Conservation (phyloP, 1,284 basidiomycete genomes). For the Ceratorhiza oryzae-sativae region DNA sequence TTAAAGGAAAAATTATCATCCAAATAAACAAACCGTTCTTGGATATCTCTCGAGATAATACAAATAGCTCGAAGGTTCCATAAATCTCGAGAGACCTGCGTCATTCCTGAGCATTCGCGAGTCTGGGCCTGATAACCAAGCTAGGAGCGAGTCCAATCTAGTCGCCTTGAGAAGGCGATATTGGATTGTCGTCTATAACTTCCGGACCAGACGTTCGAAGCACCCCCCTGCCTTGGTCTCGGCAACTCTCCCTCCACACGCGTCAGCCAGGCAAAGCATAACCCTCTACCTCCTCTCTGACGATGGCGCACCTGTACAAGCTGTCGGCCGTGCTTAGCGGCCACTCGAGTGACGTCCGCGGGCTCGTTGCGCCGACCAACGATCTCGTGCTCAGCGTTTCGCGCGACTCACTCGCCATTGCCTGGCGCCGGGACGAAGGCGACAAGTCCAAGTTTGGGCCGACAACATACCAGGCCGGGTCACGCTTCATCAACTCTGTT, state of each 20-base stretch:
- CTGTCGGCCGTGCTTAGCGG: conserved; percentile 76
- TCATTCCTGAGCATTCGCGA: neutral
- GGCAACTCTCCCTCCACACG: neutral
- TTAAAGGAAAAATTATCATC: too few relatives aligned
- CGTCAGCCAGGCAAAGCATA: neutral
- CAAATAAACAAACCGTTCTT: too few relatives aligned
- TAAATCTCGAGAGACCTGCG: neutral
- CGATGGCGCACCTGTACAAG: conserved; percentile 63
- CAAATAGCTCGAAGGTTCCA: neutral
- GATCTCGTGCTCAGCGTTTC: conserved; percentile 85
- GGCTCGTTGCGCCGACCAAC: conserved; percentile 70
- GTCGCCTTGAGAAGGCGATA: neutral
- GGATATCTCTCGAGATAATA: too few relatives aligned
- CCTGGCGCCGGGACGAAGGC: conserved; percentile 70
- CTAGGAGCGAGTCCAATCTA: neutral
- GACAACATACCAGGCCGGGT: conserved; percentile 68
- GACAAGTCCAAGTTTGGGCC: conserved; percentile 62
- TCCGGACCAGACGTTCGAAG: neutral
- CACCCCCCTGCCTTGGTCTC: conserved; percentile 31
- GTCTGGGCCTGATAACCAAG: conserved; percentile 28
- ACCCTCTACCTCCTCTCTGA: conserved; percentile 22
- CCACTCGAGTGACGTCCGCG: conserved; percentile 67
- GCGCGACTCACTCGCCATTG: conserved; percentile 86
- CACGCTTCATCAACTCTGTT: conserved; percentile 83
- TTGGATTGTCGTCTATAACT: neutral